Conservation (phyloP, 495 filamentous ascomycete genomes). For the Penicillium maclennaniae region DNA sequence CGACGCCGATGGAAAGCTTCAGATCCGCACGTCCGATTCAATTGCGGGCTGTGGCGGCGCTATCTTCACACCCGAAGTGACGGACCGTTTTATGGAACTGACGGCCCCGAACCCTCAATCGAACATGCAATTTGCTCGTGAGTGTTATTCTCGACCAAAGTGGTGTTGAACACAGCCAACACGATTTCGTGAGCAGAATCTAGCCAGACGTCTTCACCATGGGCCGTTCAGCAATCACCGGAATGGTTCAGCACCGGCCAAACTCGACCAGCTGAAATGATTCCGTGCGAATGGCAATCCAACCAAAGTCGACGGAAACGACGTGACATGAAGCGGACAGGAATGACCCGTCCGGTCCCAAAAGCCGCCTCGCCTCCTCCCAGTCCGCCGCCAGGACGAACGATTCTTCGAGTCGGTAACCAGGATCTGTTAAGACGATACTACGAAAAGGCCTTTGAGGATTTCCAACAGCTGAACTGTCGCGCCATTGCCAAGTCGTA, state of each 20-base stretch:
- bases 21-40: constrained; percentile 32
- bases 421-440: constrained; percentile 54
- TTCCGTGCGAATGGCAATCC: constrained; percentile 39
- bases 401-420: constrained; percentile 55
- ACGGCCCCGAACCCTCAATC: constrained; percentile 20
- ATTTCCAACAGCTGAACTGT: constrained; percentile 46
- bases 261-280: constrained; percentile 22
- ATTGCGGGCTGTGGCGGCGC: constrained; percentile 33
- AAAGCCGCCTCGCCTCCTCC: constrained; percentile 28
- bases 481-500: constrained; percentile 67
- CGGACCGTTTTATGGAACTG: constrained; percentile 35
- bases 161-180: not conserved
- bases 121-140: constrained; percentile 18
- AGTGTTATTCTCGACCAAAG: not conserved
- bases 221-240: constrained; percentile 18
- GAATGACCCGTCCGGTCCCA: constrained; percentile 13
- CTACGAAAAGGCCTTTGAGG: constrained; percentile 50
- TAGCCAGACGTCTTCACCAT: constrained; percentile 14
- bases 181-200: constrained; percentile 3
- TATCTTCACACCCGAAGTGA: constrained; percentile 41
- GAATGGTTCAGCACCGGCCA: constrained; percentile 20
- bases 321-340: constrained; percentile 20
- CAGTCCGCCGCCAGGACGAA: constrained; percentile 22
- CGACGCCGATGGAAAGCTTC: constrained; percentile 35
- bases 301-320: constrained; percentile 29